A percentile compares a stretch with the other conserved stretches of the same genome.
Evolutionary conservation across 2,329 filamentous ascomycete species (phyloP).

Genomic region (Nemania diffusa): DNA sequence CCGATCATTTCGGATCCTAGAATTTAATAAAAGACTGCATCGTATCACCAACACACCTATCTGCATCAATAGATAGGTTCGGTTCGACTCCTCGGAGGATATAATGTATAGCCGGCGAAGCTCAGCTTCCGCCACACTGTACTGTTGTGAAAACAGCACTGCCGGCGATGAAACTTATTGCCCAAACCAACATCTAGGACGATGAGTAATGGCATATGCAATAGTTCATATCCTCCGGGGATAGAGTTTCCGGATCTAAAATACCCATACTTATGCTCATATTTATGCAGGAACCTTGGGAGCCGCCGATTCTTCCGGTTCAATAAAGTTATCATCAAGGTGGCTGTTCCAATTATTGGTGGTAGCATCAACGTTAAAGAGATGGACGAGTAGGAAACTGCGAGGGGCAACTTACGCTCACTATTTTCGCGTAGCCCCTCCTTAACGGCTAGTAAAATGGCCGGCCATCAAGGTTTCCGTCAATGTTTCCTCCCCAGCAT

Average conservation of each 20-base stretch:
- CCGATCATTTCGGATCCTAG: slow-evolving; percentile 61
- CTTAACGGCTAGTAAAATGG: background rate
- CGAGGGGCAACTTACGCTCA: background rate
- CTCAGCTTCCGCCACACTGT: background rate
- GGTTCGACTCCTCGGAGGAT: background rate
- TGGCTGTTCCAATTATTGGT: background rate
- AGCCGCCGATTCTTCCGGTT: background rate
- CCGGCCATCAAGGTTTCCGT: slow-evolving; percentile 26
- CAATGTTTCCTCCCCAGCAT: slow-evolving; percentile 18
- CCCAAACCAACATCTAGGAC: background rate
- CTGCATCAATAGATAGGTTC: background rate
- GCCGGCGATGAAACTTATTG: background rate
- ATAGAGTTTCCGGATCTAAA: background rate
- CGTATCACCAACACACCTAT: background rate
- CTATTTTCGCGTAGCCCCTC: background rate
- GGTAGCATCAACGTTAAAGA: background rate
- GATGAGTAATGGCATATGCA: background rate
- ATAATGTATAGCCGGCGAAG: background rate
- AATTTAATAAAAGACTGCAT: background rate
- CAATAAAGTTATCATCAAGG: background rate
- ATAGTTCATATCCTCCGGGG: background rate
- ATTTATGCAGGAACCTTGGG: background rate
- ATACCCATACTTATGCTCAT: background rate
- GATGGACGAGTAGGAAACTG: background rate
- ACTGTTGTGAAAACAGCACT: background rate